Percentiles rank a stretch among this genome's conserved stretches.
These are phyloP conservation scores for Iris macrosiphon DNA, from an alignment of 106 monocot genomes.

Conservation along the genomic window DNA sequence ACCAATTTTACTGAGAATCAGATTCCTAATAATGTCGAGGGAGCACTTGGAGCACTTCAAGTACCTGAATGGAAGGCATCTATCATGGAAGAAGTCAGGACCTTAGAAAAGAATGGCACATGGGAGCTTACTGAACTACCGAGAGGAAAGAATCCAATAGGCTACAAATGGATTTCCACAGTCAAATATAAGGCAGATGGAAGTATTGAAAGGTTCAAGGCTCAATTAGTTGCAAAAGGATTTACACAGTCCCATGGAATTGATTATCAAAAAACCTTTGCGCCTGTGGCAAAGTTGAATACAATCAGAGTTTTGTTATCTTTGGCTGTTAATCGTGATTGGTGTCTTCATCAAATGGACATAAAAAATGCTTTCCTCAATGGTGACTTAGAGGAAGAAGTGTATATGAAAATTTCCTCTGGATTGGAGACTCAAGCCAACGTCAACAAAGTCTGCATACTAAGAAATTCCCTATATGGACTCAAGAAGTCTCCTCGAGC, in stretches of 20 bases:
- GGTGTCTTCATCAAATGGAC: not conserved
- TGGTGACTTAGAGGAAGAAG: not conserved
- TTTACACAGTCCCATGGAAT: not conserved
- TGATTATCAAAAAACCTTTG: not conserved
- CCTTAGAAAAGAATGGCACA: not conserved
- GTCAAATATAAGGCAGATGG: conserved; percentile 1
- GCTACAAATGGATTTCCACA: not conserved
- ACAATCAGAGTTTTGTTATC: not conserved
- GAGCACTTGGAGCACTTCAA: too few species aligned
- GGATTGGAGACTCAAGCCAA: not conserved
- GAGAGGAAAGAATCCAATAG: too few species aligned
- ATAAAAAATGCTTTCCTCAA: too few species aligned
- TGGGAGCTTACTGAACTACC: too few species aligned
- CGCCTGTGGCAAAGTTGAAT: not conserved
- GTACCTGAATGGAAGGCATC: not conserved
- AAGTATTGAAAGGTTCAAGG: not conserved
- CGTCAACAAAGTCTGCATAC: not conserved
- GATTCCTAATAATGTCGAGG: not conserved
- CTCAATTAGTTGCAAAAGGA: not conserved
- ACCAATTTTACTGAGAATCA: not conserved
- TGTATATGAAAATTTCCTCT: not conserved
- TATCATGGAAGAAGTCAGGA: not conserved
- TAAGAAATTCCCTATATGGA: not conserved
- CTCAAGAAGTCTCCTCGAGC: too few species aligned
- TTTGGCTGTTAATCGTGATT: not conserved